A percentile compares a stretch with the other conserved stretches of the same genome.
phyloP scores from a whole-genome alignment of 1,284 basidiomycete species.

The Sparassis latifolia region DNA sequence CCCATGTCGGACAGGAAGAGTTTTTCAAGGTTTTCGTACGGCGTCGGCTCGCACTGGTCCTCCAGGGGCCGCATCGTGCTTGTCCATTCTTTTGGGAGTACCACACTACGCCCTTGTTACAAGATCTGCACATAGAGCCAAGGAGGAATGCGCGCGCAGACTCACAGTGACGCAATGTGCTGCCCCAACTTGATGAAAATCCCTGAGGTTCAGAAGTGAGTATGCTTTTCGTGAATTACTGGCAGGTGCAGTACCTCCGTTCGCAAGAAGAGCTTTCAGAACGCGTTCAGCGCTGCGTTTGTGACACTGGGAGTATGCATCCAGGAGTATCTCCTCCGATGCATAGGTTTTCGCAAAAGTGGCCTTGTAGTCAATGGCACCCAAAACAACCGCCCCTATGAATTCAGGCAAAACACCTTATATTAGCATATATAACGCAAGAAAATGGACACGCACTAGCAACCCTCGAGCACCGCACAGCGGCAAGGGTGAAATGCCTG shows the following conservation, averaged over 20 bases:
- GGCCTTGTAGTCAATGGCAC: conserved; percentile 81
- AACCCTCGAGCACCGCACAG: conserved; percentile 69
- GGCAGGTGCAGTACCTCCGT: conserved; percentile 55
- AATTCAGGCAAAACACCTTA: neutral
- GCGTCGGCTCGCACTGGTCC: conserved; percentile 80
- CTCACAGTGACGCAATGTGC: conserved; percentile 72
- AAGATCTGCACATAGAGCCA: conserved; percentile 18
- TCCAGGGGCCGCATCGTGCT: conserved; percentile 67
- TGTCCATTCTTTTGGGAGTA: conserved; percentile 82
- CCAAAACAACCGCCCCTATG: conserved; percentile 52
- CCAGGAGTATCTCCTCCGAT: conserved; percentile 46
- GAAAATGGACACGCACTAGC: conserved; percentile 38
- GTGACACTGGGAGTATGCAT: conserved; percentile 75
- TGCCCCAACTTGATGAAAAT: conserved; percentile 94
- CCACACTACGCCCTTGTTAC: conserved; percentile 29
- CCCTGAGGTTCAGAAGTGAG: conserved; percentile 32
- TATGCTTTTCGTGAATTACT: neutral
- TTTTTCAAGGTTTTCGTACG: conserved; percentile 59
- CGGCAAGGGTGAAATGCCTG: conserved; percentile 55
- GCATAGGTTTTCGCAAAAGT: conserved; percentile 59
- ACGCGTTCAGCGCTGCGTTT: conserved; percentile 73
- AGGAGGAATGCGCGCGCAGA: conserved; percentile 13
- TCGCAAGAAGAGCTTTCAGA: conserved; percentile 73
- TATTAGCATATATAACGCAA: neutral
- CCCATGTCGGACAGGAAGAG: conserved; percentile 76